Percentiles rank a stretch among this genome's conserved stretches.
phyloP scores from a whole-genome alignment of 139 green algal species.

The Chlorella sp. region DNA sequence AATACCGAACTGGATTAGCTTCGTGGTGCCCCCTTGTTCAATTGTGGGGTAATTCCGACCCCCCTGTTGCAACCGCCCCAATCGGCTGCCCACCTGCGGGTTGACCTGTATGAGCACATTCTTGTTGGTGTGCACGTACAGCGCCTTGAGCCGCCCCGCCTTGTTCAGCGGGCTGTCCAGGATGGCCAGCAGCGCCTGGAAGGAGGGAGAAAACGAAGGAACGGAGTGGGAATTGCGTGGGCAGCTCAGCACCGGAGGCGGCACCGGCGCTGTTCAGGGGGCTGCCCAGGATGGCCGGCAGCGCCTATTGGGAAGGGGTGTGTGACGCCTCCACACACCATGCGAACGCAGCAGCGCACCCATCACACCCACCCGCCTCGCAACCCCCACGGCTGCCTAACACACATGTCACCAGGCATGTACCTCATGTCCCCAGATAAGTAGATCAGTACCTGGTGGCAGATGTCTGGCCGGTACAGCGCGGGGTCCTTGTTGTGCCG shows the following conservation, averaged over 20 bases:
- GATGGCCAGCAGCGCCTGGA: conserved; percentile 89
- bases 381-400: too few species aligned
- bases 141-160: conserved; percentile 84
- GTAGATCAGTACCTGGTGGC: conserved; percentile 97
- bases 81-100: conserved; percentile 49
- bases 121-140: conserved; percentile 92
- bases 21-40: neutral
- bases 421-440: too few species aligned
- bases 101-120: conserved; percentile 96
- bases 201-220: neutral
- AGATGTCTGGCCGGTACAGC: conserved; percentile 93
- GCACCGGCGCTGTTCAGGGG: neutral
- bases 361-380: too few species aligned
- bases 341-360: too few species aligned
- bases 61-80: too few species aligned
- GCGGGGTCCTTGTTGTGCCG: conserved; percentile 89
- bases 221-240: too few species aligned
- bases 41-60: neutral
- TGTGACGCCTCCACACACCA: too few species aligned
- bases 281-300: too few species aligned
- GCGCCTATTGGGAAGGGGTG: too few species aligned
- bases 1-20: too few species aligned
- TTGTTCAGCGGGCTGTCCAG: conserved; percentile 97
- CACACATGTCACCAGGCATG: too few species aligned
- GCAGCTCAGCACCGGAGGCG: too few species aligned